phyloP scores from a whole-genome alignment of 164 flowering plant genomes.

The Amborella trichopoda region DNA sequence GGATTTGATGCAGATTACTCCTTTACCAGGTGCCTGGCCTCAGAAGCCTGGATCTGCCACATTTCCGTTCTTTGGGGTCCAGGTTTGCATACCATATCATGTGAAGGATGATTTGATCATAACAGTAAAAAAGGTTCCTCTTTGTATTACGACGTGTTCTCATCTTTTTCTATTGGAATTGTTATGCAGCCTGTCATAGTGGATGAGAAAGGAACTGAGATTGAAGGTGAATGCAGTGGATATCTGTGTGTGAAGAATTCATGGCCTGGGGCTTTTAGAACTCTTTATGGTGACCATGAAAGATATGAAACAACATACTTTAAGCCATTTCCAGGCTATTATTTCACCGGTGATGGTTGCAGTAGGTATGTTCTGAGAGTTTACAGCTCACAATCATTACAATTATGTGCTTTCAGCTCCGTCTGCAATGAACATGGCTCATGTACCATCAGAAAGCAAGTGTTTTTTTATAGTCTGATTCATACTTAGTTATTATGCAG shows the following conservation, averaged over 20 bases:
- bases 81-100: too few species aligned
- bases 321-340: conserved; percentile 80
- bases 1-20: conserved; percentile 95
- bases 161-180: too few species aligned
- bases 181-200: conserved; percentile 93
- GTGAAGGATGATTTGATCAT: too few species aligned
- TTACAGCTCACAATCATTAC: too few species aligned
- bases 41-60: conserved; percentile 99
- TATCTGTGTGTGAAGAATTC: conserved; percentile 80
- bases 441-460: too few species aligned
- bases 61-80: conserved; percentile 93
- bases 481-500: too few species aligned
- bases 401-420: too few species aligned
- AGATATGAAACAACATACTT: conserved; percentile 98
- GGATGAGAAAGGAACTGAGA: conserved; percentile 90
- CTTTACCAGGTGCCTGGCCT: conserved; percentile 97
- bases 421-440: too few species aligned
- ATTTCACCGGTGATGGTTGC: conserved; percentile 98
- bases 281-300: conserved; percentile 95
- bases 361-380: conserved; percentile 60
- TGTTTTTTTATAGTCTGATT: too few species aligned
- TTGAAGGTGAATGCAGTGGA: conserved; percentile 96
- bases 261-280: conserved; percentile 98
- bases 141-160: too few species aligned
- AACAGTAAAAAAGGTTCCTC: too few species aligned